Evolutionary conservation across 2,329 filamentous ascomycete genomes (phyloP).

Genomic region (Sporothrix protearum): DNA sequence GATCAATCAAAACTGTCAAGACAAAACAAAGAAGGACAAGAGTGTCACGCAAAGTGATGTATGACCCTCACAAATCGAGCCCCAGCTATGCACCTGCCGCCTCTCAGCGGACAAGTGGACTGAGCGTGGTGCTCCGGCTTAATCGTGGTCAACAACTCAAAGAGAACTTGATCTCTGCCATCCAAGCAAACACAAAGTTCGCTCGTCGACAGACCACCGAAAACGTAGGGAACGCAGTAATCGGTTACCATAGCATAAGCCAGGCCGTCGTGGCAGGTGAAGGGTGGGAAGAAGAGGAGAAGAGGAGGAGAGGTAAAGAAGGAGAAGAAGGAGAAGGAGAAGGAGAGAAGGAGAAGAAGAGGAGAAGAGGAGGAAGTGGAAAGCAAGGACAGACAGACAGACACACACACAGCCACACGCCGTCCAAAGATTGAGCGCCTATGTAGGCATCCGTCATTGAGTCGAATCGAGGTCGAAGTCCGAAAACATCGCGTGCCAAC

Average conservation of each 20-base stretch:
- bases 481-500: not conserved
- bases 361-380: not conserved
- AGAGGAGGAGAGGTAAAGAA: not conserved
- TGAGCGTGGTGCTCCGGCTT: constrained; percentile 92
- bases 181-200: constrained; percentile 21
- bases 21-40: not conserved
- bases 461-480: not conserved
- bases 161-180: constrained; percentile 64
- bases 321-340: not conserved
- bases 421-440: not conserved
- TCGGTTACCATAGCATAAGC: constrained; percentile 58
- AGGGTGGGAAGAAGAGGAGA: not conserved
- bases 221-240: constrained; percentile 55
- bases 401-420: not conserved
- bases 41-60: constrained; percentile 58
- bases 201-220: constrained; percentile 72
- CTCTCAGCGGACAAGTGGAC: constrained; percentile 74
- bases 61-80: constrained; percentile 89
- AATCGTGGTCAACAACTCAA: constrained; percentile 69
- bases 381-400: not conserved
- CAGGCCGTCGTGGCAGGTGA: constrained; percentile 52
- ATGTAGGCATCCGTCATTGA: constrained; percentile 7
- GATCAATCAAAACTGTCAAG: not conserved
- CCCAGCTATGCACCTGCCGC: constrained; percentile 76
- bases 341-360: not conserved